Evolutionary conservation across 305 asterid species (phyloP), one percentile per base, ranked within the genome.

Genomic region (Plantago lanceolata): DNA sequence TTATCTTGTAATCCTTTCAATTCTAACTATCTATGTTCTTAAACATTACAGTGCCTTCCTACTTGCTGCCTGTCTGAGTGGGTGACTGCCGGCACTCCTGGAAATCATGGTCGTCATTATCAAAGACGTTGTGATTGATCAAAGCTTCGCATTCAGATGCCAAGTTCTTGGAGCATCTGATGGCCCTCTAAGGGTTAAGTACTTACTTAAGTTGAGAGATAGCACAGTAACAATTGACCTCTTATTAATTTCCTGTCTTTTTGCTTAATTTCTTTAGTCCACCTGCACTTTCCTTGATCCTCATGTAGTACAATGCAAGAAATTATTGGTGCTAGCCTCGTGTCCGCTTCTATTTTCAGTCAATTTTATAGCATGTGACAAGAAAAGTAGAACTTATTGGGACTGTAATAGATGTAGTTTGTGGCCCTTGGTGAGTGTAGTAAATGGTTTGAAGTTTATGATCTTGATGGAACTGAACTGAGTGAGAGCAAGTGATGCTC

Each of bases 141-240:
- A 1, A 3, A 24, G 1, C 2, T 28, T 19, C 71, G 35, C 35
- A 67, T 37, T 37, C 66, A 48, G 73, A 69, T 70, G 71, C 65
- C 37, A 31, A 57, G 69, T 54, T 17, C 19, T 50, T 58, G 48
- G 67, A 40, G 73, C 65, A 57, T 73, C 65, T 69, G 40, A 48
- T 75, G 20, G 61, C 72, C 56, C 14, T 47, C 60, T 54, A 57
- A 76, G 64, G 71, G 69, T 73, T 75, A 65, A 57, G 77, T 64
- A 70, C 64, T 37, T 61, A 65, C 69, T 71, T 71, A 75, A 49
- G 50, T 56, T 57, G 43, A n/a, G n/a, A 45, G 56, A 28, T 26
- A 54, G 59, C 63, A 69, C 60, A 57, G 43, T 57, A 37, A 48
- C 64, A 37, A 43, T 50, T 49, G 43, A 63, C 71, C 69, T 64